phyloP scores from a whole-genome alignment of 2,329 filamentous ascomycete species.

The Aspergillus eucalypticola region DNA sequence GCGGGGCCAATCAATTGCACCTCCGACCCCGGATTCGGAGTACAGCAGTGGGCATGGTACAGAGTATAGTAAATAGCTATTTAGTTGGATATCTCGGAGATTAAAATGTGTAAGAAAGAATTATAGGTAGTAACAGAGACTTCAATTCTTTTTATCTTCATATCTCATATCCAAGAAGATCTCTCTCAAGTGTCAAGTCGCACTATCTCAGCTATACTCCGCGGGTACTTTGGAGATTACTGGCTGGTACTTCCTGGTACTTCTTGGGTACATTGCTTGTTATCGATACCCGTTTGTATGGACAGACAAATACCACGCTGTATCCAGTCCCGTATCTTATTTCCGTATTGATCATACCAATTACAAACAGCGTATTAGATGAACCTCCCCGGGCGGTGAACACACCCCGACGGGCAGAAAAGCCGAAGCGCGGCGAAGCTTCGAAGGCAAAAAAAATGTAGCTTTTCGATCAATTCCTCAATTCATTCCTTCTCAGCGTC shows the following conservation, averaged over 20 bases:
- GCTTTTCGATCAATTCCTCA: background rate
- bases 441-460: constrained; percentile 6
- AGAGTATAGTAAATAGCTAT: no score
- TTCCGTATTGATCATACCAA: background rate
- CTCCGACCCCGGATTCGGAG: constrained; percentile 24
- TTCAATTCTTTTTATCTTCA: no score
- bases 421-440: constrained; percentile 10
- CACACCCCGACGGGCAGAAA: constrained; percentile 15
- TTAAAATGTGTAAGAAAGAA: no score
- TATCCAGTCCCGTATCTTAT: background rate
- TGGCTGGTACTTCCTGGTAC: background rate
- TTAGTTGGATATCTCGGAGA: no score
- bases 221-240: background rate
- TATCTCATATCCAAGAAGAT: no score
- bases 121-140: no score
- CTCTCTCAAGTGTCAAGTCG: no score
- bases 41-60: background rate
- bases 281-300: background rate
- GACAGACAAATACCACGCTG: background rate
- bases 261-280: background rate
- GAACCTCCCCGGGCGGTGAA: constrained; percentile 15
- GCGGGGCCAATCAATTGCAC: constrained; percentile 7
- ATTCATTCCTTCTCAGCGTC: background rate
- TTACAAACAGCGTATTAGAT: background rate
- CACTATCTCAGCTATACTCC: no score